These are phyloP conservation scores for Komagataella mondaviorum DNA, from an alignment of 805 yeast genomes.

Conservation along the genomic window DNA sequence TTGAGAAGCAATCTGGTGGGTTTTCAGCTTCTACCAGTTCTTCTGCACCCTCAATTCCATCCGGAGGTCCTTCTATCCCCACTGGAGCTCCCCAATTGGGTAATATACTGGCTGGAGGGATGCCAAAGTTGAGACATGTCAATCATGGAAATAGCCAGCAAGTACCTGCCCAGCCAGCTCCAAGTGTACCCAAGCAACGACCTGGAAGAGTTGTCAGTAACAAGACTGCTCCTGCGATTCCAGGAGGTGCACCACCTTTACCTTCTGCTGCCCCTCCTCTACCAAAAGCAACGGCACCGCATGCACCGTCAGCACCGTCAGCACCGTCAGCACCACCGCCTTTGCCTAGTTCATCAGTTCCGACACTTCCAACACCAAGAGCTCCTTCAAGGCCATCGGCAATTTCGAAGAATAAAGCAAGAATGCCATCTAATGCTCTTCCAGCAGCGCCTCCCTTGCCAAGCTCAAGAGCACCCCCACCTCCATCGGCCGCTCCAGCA, in stretches of 20 bases:
- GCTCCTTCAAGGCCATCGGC: not conserved
- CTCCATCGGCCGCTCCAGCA: slow-evolving; percentile 7
- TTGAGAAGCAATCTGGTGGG: slow-evolving; percentile 20
- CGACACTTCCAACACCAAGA: not conserved
- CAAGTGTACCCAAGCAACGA: not conserved
- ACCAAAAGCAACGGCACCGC: slow-evolving; percentile 10
- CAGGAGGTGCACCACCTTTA: slow-evolving; percentile 6
- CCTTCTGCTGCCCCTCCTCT: slow-evolving; percentile 10
- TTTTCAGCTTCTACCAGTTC: slow-evolving; percentile 11
- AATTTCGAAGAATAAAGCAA: not conserved
- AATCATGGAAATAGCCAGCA: slow-evolving; percentile 11
- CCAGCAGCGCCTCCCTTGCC: not conserved
- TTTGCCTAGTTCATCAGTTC: not conserved
- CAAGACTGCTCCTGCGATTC: slow-evolving; percentile 7
- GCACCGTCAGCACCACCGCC: slow-evolving; percentile 9
- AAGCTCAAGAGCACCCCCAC: slow-evolving; percentile 4
- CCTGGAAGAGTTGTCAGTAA: not conserved
- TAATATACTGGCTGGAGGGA: slow-evolving; percentile 65
- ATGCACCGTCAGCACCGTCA: slow-evolving; percentile 10
- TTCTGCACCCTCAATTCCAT: slow-evolving; percentile 11
- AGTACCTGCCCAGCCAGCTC: slow-evolving; percentile 5
- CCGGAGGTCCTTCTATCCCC: slow-evolving; percentile 10
- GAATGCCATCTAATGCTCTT: slow-evolving; percentile 1
- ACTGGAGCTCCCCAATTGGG: slow-evolving; percentile 39
- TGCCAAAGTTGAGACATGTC: slow-evolving; percentile 53